A percentile compares a stretch with the other conserved stretches of the same genome.
Evolutionary conservation across 1,284 basidiomycete genomes (phyloP).

Genomic region (Crucibulum parvulum): DNA sequence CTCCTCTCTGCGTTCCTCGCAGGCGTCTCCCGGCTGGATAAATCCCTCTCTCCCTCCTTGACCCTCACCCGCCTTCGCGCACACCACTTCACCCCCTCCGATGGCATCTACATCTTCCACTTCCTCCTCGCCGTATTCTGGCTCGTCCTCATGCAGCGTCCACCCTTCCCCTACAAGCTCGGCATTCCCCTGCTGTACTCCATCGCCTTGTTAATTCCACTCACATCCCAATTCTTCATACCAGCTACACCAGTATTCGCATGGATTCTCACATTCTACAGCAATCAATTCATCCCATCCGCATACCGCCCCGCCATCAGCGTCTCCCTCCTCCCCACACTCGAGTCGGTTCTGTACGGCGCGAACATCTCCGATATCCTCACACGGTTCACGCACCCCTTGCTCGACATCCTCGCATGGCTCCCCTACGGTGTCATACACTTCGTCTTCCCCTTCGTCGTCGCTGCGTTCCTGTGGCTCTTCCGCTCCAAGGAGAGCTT

Average conservation of each 20-base stretch:
- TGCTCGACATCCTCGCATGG: conserved; percentile 95
- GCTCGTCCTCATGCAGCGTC: conserved; percentile 79
- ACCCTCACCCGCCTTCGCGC: conserved; percentile 69
- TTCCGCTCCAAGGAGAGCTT: conserved; percentile 74
- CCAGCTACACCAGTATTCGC: conserved; percentile 89
- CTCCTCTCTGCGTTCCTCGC: conserved; percentile 61
- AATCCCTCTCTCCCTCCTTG: conserved; percentile 73
- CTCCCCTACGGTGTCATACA: conserved; percentile 95
- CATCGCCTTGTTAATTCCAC: conserved; percentile 78
- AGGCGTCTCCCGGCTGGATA: conserved; percentile 76
- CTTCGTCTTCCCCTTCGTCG: conserved; percentile 85
- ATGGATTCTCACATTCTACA: conserved; percentile 89
- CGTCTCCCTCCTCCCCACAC: conserved; percentile 91
- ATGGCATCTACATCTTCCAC: conserved; percentile 72
- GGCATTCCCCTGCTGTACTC: conserved; percentile 80
- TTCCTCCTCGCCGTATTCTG: conserved; percentile 75
- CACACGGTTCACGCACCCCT: conserved; percentile 90
- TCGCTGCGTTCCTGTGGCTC: conserved; percentile 71
- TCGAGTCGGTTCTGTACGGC: conserved; percentile 94
- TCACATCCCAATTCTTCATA: conserved; percentile 92
- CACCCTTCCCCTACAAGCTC: conserved; percentile 80
- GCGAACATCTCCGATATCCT: conserved; percentile 98
- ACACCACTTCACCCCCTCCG: conserved; percentile 66
- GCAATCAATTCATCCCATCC: conserved; percentile 85
- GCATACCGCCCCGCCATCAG: conserved; percentile 83